Conservation (phyloP, 1,284 basidiomycete genomes). For the Leccinum griseonigrum region DNA sequence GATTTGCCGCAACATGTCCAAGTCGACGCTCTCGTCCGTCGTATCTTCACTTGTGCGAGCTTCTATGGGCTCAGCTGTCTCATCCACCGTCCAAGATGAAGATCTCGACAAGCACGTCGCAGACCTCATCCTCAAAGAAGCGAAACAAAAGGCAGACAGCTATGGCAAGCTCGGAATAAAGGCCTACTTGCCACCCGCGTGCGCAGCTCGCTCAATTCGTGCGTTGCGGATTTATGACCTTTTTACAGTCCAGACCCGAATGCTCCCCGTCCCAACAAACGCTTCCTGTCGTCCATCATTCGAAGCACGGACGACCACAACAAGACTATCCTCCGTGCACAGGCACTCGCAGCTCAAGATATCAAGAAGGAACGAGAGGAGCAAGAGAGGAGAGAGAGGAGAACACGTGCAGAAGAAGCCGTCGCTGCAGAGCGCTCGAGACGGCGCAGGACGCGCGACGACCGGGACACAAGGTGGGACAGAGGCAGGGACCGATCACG, state of each 20-base stretch:
- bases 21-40: constrained; percentile 66
- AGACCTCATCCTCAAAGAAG: constrained; percentile 84
- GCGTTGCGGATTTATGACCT: constrained; percentile 1
- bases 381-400: constrained; percentile 57
- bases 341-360: constrained; percentile 73
- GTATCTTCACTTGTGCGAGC: constrained; percentile 84
- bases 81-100: constrained; percentile 67
- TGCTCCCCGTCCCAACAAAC: constrained; percentile 85
- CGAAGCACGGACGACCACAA: constrained; percentile 92
- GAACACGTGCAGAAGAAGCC: constrained; percentile 67
- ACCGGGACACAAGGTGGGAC: constrained; percentile 43
- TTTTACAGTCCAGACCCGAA: constrained; percentile 47
- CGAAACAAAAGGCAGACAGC: constrained; percentile 80
- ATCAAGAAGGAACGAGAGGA: constrained; percentile 63
- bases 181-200: constrained; percentile 58
- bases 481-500: constrained; percentile 40
- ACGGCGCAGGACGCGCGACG: constrained; percentile 39
- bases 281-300: constrained; percentile 86
- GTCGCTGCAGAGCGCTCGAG: constrained; percentile 57
- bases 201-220: constrained; percentile 23
- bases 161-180: constrained; percentile 66
- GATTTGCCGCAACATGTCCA: constrained; percentile 23
- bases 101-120: constrained; percentile 89
- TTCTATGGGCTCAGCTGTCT: constrained; percentile 69
- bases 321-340: constrained; percentile 72